Base-by-base conservation (phyloP, 495 filamentous ascomycete species). In the Neurospora hispaniola region DNA sequence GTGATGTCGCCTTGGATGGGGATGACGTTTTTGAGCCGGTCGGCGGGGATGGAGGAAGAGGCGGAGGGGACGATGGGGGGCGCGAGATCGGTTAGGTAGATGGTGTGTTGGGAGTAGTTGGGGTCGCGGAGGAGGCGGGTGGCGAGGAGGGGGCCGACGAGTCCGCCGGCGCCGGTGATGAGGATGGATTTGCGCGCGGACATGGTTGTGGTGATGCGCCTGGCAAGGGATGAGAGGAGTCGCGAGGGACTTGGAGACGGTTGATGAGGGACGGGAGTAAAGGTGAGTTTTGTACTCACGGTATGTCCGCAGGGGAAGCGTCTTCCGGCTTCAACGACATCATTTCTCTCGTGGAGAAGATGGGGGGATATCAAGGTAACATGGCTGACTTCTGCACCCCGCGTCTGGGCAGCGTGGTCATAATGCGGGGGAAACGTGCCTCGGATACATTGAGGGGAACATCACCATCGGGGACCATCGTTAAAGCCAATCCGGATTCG, bases 151-250 rank as follows among this genome's bases (percentile, higher is more conserved):
- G 91, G 89, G 73, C 91, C 91, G 74, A 93, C 85, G 74, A 92
- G 91, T 42, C 91, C 91, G 41, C 86, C 89, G 40, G 90, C 91
- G 59, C 91, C 91, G 41, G 90, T 92, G 78, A 93, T 90, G 80
- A 93, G 86, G 78, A 92, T 89, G 1, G 27, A 35, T 35, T 66
- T 35, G 5, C 1, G 54, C 5, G 12, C 1, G 11, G 54, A 16
- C 54, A 62, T 62, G 54, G 23, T 31, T 46, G 87, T 85, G 48
- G 23, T 5, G 11, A 4, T 59, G 12, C 2, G n/a, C 11, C 20
- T 54, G 46, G 2, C 4, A 4, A 54, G 10, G 20, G 10, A 10
- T 54, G 10, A 23, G 1, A 10, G 11, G 4, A 48, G 4, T 48
- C 43, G 44, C 9, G 4, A 8, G 9, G n/a, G 5, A 8, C 46